Evolutionary conservation across 352 stramenopile species (phyloP).

Genomic region (Phytophthora pisi): DNA sequence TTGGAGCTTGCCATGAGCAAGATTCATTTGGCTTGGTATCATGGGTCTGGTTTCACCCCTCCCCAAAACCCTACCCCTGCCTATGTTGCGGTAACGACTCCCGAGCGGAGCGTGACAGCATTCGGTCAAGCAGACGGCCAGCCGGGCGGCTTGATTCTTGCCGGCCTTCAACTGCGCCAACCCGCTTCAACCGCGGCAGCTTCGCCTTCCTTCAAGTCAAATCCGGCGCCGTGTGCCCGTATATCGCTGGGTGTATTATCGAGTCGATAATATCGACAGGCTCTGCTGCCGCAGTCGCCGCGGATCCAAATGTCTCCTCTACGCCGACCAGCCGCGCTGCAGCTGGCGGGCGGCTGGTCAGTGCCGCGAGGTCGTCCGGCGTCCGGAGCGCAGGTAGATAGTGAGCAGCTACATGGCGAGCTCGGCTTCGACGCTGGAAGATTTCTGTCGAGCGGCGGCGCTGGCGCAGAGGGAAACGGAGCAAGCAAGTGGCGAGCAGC

Average conservation of each 20-base stretch:
- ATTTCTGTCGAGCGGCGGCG: not conserved
- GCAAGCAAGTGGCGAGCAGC: no score
- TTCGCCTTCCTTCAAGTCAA: not conserved
- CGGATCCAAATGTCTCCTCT: constrained; percentile 11
- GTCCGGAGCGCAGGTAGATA: not conserved
- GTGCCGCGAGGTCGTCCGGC: not conserved
- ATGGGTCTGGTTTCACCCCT: no score
- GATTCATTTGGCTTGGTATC: no score
- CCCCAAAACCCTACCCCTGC: no score
- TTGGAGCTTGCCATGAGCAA: no score
- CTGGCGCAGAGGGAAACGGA: no score
- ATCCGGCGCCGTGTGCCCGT: constrained; percentile 5
- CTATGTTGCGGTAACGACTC: no score
- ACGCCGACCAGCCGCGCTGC: constrained; percentile 2
- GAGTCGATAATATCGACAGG: constrained; percentile 16
- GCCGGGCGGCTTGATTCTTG: constrained; percentile 17
- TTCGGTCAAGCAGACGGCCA: constrained; percentile 25
- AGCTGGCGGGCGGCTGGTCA: constrained; percentile 6
- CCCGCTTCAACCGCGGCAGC: no score
- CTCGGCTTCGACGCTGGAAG: constrained; percentile 2
- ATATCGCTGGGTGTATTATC: constrained; percentile 4
- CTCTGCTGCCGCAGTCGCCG: constrained; percentile 1
- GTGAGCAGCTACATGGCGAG: no score
- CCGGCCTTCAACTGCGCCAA: no score
- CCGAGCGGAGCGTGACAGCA: constrained; percentile 23